Conservation (phyloP, 1,284 basidiomycete species). For the Ceratobasidium sp. region DNA sequence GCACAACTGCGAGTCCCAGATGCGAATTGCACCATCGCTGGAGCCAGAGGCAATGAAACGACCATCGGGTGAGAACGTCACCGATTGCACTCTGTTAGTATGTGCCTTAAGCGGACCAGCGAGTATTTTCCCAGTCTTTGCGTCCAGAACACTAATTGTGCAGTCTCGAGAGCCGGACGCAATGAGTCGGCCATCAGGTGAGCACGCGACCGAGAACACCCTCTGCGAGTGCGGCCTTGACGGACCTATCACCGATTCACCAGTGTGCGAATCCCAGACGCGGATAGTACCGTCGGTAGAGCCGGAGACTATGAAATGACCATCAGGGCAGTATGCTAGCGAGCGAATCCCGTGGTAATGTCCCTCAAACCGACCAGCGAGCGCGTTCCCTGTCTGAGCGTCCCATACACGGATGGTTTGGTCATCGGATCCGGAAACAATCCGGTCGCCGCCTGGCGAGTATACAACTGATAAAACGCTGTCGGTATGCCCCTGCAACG, state of each 20-base stretch:
- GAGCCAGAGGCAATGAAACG: background rate
- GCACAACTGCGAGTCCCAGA: no score
- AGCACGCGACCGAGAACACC: background rate
- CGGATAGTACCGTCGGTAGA: constrained; percentile 6
- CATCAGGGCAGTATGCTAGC: constrained; percentile 19
- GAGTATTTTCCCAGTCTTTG: no score
- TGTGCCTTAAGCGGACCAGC: background rate
- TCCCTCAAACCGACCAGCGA: no score
- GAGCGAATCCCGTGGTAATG: no score
- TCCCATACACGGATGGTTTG: no score
- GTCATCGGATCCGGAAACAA: no score
- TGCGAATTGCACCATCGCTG: no score
- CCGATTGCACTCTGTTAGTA: background rate
- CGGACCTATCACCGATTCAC: background rate
- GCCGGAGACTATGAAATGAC: background rate
- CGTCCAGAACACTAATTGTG: background rate
- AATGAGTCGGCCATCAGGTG: background rate
- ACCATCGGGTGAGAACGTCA: background rate
- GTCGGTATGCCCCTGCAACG: no score
- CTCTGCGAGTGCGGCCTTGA: background rate
- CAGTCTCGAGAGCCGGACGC: background rate
- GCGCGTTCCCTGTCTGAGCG: no score
- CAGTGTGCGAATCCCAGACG: background rate
- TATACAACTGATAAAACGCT: no score
- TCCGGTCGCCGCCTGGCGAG: no score